These are phyloP conservation scores for Bremia lactucae DNA, from an alignment of 352 stramenopile genomes.

Conservation along the genomic window DNA sequence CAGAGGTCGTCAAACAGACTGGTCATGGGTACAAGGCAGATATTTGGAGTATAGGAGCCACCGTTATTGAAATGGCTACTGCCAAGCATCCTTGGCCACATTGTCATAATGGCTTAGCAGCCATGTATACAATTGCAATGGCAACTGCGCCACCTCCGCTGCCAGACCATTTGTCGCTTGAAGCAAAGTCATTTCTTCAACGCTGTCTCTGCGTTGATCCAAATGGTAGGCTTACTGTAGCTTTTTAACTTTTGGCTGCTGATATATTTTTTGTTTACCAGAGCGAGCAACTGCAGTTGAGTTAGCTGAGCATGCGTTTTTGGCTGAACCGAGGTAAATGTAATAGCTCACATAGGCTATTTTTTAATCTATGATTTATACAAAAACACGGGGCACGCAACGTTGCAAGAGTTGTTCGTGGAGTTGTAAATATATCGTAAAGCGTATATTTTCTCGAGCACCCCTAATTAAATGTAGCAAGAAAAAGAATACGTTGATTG, in stretches of 20 bases:
- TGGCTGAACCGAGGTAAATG: conserved; percentile 20
- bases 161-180: conserved; percentile 32
- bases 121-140: conserved; percentile 64
- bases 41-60: conserved; percentile 75
- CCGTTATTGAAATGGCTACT: conserved; percentile 77
- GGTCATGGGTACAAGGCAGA: conserved; percentile 67
- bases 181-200: conserved; percentile 45
- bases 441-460: no score
- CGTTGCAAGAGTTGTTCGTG: no score
- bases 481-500: no score
- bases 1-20: conserved; percentile 66
- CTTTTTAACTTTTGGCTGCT: background rate
- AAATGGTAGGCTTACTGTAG: conserved; percentile 22
- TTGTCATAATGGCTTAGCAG: conserved; percentile 45
- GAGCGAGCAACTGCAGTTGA: conserved; percentile 57
- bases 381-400: no score
- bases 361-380: no score
- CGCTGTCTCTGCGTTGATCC: conserved; percentile 71
- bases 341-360: background rate
- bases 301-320: conserved; percentile 45
- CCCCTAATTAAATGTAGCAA: no score
- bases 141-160: conserved; percentile 38
- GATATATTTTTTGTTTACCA: conserved; percentile 9
- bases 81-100: conserved; percentile 54
- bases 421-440: no score